Conservation (phyloP, 805 yeast genomes). For the Candida ficus region DNA sequence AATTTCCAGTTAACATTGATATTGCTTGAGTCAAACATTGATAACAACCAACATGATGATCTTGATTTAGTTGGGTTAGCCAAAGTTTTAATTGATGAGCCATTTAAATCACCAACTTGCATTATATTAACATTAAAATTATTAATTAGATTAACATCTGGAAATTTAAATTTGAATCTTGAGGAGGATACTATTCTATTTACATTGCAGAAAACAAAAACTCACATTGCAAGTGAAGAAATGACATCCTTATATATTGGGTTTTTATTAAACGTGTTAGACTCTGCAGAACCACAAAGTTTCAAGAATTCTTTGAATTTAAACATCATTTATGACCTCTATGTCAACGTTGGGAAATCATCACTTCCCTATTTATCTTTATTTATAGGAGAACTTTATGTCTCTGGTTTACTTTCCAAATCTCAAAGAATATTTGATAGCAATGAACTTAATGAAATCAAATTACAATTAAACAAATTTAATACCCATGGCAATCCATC, state of each 20-base stretch:
- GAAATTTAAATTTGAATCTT: background rate
- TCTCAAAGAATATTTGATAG: slow-evolving; percentile 8
- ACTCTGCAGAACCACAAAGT: slow-evolving; percentile 6
- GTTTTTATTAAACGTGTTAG: slow-evolving; percentile 18
- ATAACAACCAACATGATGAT: background rate
- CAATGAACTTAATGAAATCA: slow-evolving; percentile 12
- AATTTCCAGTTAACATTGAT: slow-evolving; percentile 13
- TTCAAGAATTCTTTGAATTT: background rate
- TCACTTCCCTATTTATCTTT: slow-evolving; percentile 16
- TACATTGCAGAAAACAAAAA: background rate
- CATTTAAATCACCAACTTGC: slow-evolving; percentile 1
- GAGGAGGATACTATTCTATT: background rate
- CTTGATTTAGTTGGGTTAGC: background rate
- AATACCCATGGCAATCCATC: slow-evolving; percentile 11
- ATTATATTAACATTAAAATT: slow-evolving; percentile 12
- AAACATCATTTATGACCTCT: slow-evolving; percentile 9
- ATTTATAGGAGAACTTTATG: slow-evolving; percentile 15
- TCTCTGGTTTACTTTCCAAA: background rate
- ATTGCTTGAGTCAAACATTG: slow-evolving; percentile 9
- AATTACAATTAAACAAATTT: slow-evolving; percentile 15
- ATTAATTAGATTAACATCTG: slow-evolving; percentile 8
- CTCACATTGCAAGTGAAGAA: slow-evolving; percentile 7
- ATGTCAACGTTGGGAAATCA: background rate
- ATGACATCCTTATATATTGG: slow-evolving; percentile 19
- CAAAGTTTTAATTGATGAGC: background rate